phyloP scores from a whole-genome alignment of 2,329 filamentous ascomycete genomes.

The Cercospora sp. region DNA sequence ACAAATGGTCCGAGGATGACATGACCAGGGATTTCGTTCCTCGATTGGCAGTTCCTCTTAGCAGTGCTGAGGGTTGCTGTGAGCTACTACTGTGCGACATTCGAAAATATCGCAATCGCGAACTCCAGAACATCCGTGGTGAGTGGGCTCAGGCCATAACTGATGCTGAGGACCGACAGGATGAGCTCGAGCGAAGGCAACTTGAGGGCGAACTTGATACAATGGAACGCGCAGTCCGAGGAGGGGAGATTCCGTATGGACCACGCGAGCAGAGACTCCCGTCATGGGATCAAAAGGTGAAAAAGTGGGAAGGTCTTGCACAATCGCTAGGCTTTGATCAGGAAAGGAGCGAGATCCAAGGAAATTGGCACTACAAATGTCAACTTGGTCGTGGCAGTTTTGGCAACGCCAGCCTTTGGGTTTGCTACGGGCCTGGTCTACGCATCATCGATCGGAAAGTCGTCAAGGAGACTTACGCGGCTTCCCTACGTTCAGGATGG shows the following conservation, averaged over 20 bases:
- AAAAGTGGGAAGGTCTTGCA: not conserved
- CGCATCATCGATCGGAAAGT: not conserved
- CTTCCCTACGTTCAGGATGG: not conserved
- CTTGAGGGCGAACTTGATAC: not conserved
- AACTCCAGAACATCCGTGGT: not conserved
- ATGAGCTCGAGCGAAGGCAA: not conserved
- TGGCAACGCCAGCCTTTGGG: not conserved
- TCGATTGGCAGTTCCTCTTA: not conserved
- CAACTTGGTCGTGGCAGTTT: not conserved
- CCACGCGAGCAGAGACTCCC: not conserved
- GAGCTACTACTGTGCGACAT: not conserved
- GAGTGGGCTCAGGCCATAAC: not conserved
- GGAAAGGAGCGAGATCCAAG: not conserved
- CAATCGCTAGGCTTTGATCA: not conserved
- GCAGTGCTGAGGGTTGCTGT: not conserved
- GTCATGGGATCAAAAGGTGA: not conserved
- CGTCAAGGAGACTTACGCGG: not conserved
- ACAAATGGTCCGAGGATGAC: not conserved
- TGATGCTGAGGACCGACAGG: not conserved
- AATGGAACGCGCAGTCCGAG: not conserved
- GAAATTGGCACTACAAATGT: not conserved
- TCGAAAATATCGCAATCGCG: not conserved
- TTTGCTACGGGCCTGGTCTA: not conserved
- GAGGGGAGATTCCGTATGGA: not conserved
- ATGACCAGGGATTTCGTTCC: not conserved